Base-by-base conservation (phyloP, 108 stramenopile species). In the Nannochloropsis salina region DNA sequence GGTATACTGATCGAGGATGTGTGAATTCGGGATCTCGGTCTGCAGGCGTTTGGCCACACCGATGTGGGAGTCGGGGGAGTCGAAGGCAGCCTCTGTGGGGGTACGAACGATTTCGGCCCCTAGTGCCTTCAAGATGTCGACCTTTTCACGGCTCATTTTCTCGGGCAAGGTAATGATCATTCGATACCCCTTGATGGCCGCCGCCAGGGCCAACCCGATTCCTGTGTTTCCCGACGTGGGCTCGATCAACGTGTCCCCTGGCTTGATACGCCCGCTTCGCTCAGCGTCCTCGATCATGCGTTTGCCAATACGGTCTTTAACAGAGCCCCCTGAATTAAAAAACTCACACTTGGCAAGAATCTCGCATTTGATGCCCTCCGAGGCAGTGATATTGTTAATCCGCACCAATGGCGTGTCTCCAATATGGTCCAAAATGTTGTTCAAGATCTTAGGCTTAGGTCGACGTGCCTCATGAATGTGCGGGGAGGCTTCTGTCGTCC, bases 161-260 rank as follows among this genome's bases (percentile, higher is more conserved):
- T 97, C 96, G 18, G 97, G 97, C 83, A 98, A 84, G 20, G 94
- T 94, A 86, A 98, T 96, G 84, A 98, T 96, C 83, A 93, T 94
- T 44, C 91, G 90, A 86, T 91, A 91, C 2, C 96, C 96, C 85
- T 94, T 94, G 18, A 95, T 93, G 9, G 96, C 96, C 22, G 94
- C 92, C 9, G 94, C 95, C 74, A 96, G 85, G 1, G 97, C 96
- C 9, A 98, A 90, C 18, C 97, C 96, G 82, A 98, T 98, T 45
- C 97, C 96, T 9, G 97, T 98, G 91, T 97, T 98, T 15, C 97
- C 97, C 20, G 93, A 93, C 6, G 97, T 98, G n/a, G 96, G 96
- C 88, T 98, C 97, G 86, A 98, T 96, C 42, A 98, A 86, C 9
- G 96, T 96, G 83, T 95, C 96, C 21, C 97, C 97, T 10, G 94